phyloP scores from a whole-genome alignment of 1,284 basidiomycete genomes.

The Leccinum pachyderme region DNA sequence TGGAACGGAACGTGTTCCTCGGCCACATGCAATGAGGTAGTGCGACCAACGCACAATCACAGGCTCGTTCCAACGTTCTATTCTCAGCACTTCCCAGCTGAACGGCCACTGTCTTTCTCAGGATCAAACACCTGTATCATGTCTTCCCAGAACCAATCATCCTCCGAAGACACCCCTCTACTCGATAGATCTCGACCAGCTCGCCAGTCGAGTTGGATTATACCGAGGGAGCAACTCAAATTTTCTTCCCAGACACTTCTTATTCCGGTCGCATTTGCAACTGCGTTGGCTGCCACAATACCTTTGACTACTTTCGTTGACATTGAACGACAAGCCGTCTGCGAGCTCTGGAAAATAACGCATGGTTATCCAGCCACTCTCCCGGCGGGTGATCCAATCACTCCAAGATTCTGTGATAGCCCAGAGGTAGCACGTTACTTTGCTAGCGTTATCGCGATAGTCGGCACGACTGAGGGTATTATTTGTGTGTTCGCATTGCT shows the following conservation, averaged over 20 bases:
- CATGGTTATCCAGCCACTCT: slow-evolving; percentile 13
- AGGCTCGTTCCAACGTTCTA: not conserved
- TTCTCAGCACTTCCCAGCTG: not conserved
- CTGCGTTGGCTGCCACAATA: slow-evolving; percentile 22
- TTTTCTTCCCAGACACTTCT: slow-evolving; percentile 21
- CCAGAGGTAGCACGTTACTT: slow-evolving; percentile 25
- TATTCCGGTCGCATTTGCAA: slow-evolving; percentile 29
- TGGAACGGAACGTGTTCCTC: not conserved
- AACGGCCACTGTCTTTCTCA: not conserved
- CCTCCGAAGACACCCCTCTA: slow-evolving; percentile 14
- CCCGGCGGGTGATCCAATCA: slow-evolving; percentile 7
- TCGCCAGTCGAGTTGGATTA: not conserved
- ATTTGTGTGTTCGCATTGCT: slow-evolving; percentile 19
- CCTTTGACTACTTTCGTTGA: slow-evolving; percentile 31
- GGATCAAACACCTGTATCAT: not conserved
- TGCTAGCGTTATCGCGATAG: slow-evolving; percentile 16
- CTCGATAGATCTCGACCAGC: slow-evolving; percentile 9
- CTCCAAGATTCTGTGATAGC: slow-evolving; percentile 24
- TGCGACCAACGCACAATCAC: not conserved
- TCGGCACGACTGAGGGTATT: slow-evolving; percentile 16
- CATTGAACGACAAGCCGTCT: slow-evolving; percentile 26
- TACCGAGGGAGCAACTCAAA: not conserved
- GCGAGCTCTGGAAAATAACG: slow-evolving; percentile 25
- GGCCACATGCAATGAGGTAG: not conserved
- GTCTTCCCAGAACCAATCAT: not conserved